These are phyloP conservation scores for Stephania yunnanensis DNA, from an alignment of 164 flowering plant genomes.

Conservation along the genomic window DNA sequence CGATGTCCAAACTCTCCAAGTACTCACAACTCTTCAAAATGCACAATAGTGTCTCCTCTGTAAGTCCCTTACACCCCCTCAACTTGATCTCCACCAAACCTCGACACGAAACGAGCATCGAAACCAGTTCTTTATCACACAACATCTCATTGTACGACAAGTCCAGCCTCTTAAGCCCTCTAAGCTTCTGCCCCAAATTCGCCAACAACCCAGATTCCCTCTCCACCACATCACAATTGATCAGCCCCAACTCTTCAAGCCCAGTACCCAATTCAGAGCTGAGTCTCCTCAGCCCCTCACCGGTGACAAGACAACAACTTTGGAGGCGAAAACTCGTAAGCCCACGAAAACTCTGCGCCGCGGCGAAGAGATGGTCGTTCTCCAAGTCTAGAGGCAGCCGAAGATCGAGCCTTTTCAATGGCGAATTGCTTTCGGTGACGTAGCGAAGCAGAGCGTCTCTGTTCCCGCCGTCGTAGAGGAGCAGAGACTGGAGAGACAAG, in stretches of 20 bases:
- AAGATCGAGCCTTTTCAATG: conserved; percentile 48
- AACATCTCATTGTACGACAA: conserved; percentile 68
- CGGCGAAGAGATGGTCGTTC: conserved; percentile 46
- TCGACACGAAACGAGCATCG: conserved; percentile 61
- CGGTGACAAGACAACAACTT: conserved; percentile 78
- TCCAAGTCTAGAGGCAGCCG: conserved; percentile 78
- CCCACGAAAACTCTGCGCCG: conserved; percentile 37
- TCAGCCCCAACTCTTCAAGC: conserved; percentile 60
- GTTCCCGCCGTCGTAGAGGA: conserved; percentile 73
- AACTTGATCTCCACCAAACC: conserved; percentile 46
- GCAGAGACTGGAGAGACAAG: conserved; percentile 39
- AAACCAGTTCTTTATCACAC: conserved; percentile 56
- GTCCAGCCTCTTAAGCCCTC: conserved; percentile 47
- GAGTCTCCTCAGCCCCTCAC: conserved; percentile 49
- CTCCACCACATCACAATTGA: conserved; percentile 70
- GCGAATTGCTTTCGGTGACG: conserved; percentile 30
- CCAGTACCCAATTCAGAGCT: conserved; percentile 26
- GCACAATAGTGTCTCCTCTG: conserved; percentile 26
- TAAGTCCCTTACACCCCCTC: conserved; percentile 55
- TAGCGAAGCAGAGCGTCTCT: conserved; percentile 49
- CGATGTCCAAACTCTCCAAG: conserved; percentile 44
- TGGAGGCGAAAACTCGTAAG: conserved; percentile 48
- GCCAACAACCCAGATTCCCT: conserved; percentile 65
- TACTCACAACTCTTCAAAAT: conserved; percentile 45
- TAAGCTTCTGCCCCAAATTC: conserved; percentile 58